Evolutionary conservation across 2,329 filamentous ascomycete genomes (phyloP), one percentile per base, ranked within the genome.

Genomic region (Hypomyces perniciosus): DNA sequence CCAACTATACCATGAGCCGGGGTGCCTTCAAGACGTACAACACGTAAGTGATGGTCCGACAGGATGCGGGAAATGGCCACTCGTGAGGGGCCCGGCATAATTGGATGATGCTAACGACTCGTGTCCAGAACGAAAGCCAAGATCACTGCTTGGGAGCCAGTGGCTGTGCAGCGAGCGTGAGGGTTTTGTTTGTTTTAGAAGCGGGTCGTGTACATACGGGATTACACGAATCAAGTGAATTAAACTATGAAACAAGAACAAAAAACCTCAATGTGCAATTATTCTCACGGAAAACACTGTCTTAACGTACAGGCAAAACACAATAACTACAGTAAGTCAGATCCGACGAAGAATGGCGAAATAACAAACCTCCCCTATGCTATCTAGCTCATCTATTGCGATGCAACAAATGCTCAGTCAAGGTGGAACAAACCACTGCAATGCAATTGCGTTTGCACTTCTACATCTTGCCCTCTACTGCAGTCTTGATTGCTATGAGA

Each of bases 21-120:
- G 89, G 80, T 53, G 91, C 90, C 38, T 99, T 85, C 77, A 95
- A 88, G 77, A 83, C 93, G 33, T 99, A 96, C 74, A 96, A 78
- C 75, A 99, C 93, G 91, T 97, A 72, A 70, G 91, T 84, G 6
- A 3, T 29, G 8, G 3, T 31, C 29, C 7, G 8, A 6, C 35
- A 30, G n/a, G 2, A n/a, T 20, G 13, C 4, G 35, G 33, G 28
- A 5, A 27, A 29, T 29, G 12, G 12, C 45, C 12, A 6, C 26
- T n/a, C n/a, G 13, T 13, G 41, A n/a, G 27, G 3, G 28, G 8
- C 10, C 20, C 3, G 20, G 20, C 20, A 20, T 20, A 3, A 2
- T 20, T 20, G 20, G 20, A 20, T 46, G 42, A 39, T 47, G 43
- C 68, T 61, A 52, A 58, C 41, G 1, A 6, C n/a, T 44, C n/a